Conservation (phyloP, 2,329 filamentous ascomycete species). For the Ceratocystis albifundus region DNA sequence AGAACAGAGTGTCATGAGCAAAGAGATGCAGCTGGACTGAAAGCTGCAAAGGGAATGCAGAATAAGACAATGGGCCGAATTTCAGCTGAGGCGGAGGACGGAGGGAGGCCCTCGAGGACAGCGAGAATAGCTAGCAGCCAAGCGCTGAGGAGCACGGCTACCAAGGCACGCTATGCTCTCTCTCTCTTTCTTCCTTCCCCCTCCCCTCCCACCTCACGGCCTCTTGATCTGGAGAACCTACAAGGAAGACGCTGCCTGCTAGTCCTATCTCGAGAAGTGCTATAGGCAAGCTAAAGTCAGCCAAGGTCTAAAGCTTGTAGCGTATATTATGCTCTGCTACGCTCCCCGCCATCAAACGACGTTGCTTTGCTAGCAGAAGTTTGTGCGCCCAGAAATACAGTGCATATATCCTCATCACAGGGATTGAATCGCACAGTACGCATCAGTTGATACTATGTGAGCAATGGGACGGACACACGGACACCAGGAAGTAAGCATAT, state of each 20-base stretch:
- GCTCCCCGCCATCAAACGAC: too few relatives aligned
- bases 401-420: neutral
- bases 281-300: too few relatives aligned
- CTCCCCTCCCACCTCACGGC: too few relatives aligned
- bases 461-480: neutral
- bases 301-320: too few relatives aligned
- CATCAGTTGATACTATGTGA: neutral
- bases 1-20: conserved; percentile 7
- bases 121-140: neutral
- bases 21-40: neutral
- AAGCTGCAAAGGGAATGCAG: neutral
- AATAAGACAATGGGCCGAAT: neutral
- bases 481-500: neutral
- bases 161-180: too few relatives aligned
- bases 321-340: too few relatives aligned
- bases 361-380: neutral
- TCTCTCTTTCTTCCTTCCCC: too few relatives aligned
- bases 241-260: too few relatives aligned
- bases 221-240: too few relatives aligned
- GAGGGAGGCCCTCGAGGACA: neutral
- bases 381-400: conserved; percentile 11
- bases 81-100: conserved; percentile 4
- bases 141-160: neutral
- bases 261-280: too few relatives aligned
- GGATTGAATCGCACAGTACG: neutral